Conservation (phyloP, 129 eudicot genomes). For the Scalesia atractyloides region DNA sequence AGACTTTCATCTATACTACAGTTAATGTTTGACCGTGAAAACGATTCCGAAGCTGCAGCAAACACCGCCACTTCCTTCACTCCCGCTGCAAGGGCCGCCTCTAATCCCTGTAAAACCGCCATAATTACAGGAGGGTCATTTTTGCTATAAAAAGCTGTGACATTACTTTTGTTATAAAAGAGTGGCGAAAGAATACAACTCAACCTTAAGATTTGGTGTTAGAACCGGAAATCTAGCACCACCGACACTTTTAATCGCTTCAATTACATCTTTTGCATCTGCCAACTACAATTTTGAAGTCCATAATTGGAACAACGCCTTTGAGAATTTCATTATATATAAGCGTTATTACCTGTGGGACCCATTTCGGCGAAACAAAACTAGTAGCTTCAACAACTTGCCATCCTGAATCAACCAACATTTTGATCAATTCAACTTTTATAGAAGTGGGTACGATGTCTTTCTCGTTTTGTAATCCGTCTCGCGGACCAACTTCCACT, state of each 20-base stretch:
- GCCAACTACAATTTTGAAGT: constrained; percentile 59
- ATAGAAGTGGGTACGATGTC: constrained; percentile 74
- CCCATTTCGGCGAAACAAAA: constrained; percentile 98
- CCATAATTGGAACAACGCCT: neutral
- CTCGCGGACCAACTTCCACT: constrained; percentile 95
- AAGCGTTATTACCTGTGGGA: constrained; percentile 68
- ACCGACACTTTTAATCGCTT: constrained; percentile 50
- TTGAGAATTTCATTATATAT: neutral
- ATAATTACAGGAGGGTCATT: neutral
- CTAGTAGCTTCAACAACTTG: constrained; percentile 91
- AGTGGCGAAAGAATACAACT: constrained; percentile 3
- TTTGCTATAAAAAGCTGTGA: neutral
- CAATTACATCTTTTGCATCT: constrained; percentile 82
- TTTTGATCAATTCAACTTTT: constrained; percentile 76
- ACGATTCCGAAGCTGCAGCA: constrained; percentile 98
- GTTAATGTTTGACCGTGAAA: constrained; percentile 78
- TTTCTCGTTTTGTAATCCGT: constrained; percentile 89
- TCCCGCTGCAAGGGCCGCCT: constrained; percentile 90
- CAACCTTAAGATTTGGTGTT: constrained; percentile 87
- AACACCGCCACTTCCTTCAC: constrained; percentile 92
- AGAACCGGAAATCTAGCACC: constrained; percentile 76
- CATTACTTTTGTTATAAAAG: neutral
- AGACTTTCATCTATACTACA: constrained; percentile 91
- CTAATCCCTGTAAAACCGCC: constrained; percentile 62
- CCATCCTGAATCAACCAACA: constrained; percentile 80